phyloP scores from a whole-genome alignment of 2,329 filamentous ascomycete species.

The Calonectria naviculata region DNA sequence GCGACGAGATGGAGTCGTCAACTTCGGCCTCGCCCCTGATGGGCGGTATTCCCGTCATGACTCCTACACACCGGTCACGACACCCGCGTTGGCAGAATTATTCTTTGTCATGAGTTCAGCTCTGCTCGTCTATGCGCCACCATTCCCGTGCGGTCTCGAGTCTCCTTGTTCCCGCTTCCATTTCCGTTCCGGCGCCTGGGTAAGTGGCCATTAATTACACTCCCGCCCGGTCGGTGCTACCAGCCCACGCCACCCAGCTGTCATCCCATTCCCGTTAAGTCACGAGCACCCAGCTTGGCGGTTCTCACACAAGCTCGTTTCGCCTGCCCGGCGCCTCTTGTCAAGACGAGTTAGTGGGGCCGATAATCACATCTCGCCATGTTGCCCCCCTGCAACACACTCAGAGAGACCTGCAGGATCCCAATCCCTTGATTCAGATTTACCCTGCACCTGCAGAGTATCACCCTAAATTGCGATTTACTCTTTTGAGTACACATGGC shows the following conservation, averaged over 20 bases:
- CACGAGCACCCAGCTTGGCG: conserved; percentile 7
- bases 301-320: not conserved
- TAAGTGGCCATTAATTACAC: not conserved
- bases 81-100: not conserved
- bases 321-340: not conserved
- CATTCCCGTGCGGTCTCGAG: not conserved
- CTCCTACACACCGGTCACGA: not conserved
- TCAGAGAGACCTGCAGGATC: not conserved
- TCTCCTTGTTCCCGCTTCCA: not conserved
- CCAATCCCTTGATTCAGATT: not conserved
- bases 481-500: not conserved
- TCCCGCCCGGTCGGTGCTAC: conserved; percentile 1
- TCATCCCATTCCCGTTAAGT: not conserved
- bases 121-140: not conserved
- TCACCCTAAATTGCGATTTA: not conserved
- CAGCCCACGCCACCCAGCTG: not conserved
- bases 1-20: not conserved
- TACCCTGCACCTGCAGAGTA: not conserved
- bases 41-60: conserved; percentile 2
- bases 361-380: not conserved
- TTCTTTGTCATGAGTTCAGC: not conserved
- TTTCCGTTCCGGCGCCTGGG: not conserved
- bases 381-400: not conserved
- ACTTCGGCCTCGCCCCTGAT: not conserved
- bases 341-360: not conserved